Evolutionary conservation across 768 basidiomycete genomes (phyloP), one percentile per base, ranked within the genome.

Genomic region (Neoboletus subvelutipes): DNA sequence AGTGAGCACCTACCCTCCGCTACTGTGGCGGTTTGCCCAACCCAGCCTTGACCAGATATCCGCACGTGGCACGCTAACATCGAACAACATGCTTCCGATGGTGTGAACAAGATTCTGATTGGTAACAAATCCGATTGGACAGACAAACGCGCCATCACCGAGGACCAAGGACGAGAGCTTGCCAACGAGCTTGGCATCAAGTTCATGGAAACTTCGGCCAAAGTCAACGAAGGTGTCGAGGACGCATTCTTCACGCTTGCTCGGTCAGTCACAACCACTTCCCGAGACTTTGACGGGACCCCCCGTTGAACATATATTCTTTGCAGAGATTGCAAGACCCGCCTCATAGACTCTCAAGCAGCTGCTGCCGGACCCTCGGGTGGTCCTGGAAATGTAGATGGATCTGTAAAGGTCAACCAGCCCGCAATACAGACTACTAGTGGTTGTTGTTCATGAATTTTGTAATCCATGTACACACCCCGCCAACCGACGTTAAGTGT

Each of bases 51-150:
- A 62, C 36, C 68, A 98, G 96, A 98, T 78, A 95, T 98, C 74
- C 92, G 94, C 63, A 96, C 93, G 63, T 98, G 97, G 97, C 92
- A 98, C 74, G 76, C 88, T 36, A 98, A 98, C 72, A 94, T 98
- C 63, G 97, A 98, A 75, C 96, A 98, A 71, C 95, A 98, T 71
- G 97, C 97, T 37, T 97, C 96, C 1, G 94, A 98, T 63, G 94
- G 94, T 37, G 97, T 98, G 62, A 98, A 98, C 85, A 98, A 98
- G 85, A 92, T 99, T 59, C 85, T 98, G 51, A 92, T 98, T 63
- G 97, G 97, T 39, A 99, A 99, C 80, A 99, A 99, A 75, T 98
- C 91, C 43, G 97, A 99, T 74, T 97, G 95, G 94, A 86, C 87
- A 54, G 96, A 98, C 75, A 98, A 97, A 78, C 86, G 89, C 62